These are phyloP conservation scores for Plectosphaerella plurivora DNA, from an alignment of 2,329 filamentous ascomycete genomes.

Conservation along the genomic window DNA sequence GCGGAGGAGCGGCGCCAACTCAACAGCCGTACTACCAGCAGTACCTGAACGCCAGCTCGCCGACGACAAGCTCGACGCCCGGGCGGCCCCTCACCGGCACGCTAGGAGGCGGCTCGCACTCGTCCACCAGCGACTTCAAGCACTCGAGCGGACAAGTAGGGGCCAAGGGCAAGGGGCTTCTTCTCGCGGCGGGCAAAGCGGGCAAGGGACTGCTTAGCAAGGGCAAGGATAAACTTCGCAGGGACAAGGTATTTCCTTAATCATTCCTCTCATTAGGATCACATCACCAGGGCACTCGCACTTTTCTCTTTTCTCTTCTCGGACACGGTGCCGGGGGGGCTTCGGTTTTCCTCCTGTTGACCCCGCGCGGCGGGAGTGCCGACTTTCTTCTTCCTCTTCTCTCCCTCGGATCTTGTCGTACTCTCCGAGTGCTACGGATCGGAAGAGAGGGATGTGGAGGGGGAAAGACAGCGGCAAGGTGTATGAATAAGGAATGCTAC, in stretches of 20 bases:
- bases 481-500: constrained; percentile 38
- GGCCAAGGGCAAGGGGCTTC: constrained; percentile 80
- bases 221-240: constrained; percentile 77
- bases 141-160: constrained; percentile 63
- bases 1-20: not conserved
- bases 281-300: constrained; percentile 14
- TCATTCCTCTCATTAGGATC: constrained; percentile 24
- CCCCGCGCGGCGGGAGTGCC: no score
- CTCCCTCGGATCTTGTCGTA: constrained; percentile 5
- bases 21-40: constrained; percentile 54
- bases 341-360: not conserved
- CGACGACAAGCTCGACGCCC: constrained; percentile 22
- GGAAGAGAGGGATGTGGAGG: no score
- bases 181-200: constrained; percentile 82
- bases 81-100: constrained; percentile 28
- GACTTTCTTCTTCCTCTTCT: constrained; percentile 2
- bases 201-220: constrained; percentile 90
- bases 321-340: not conserved
- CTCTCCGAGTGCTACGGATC: no score
- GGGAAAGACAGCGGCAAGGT: constrained; percentile 16
- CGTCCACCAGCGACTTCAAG: constrained; percentile 40
- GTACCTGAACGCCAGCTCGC: constrained; percentile 45
- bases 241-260: constrained; percentile 86
- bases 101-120: constrained; percentile 28
- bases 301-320: constrained; percentile 13